Conservation (phyloP, 2,329 filamentous ascomycete genomes). For the Fusarium succisae region DNA sequence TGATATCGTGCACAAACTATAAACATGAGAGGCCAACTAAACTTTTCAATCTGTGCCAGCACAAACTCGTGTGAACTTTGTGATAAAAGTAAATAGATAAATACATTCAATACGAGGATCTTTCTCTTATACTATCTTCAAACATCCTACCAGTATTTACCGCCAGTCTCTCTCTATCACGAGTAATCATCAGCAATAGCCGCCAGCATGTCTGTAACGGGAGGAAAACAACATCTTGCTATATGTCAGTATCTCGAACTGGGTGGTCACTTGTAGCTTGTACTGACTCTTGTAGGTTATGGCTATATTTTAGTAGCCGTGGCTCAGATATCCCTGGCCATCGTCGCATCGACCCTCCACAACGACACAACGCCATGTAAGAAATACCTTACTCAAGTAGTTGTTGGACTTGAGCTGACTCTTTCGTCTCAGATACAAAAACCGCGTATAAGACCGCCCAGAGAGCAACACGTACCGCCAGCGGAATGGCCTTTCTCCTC, state of each 20-base stretch:
- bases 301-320: not conserved
- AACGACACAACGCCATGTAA: not conserved
- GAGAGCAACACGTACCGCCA: not conserved
- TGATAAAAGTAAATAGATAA: not conserved
- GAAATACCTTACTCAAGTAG: not conserved
- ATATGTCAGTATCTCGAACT: not conserved
- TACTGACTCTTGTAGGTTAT: not conserved
- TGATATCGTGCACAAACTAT: not conserved
- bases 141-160: not conserved
- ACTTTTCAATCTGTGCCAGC: not conserved
- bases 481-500: not conserved
- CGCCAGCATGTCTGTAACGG: not conserved
- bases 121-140: not conserved
- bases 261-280: not conserved
- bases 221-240: not conserved
- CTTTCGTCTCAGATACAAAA: too few species aligned
- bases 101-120: accelerated
- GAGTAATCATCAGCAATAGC: not conserved
- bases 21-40: not conserved
- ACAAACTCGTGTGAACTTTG: not conserved
- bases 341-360: not conserved
- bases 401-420: not conserved
- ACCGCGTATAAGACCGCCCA: not conserved
- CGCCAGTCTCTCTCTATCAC: not conserved
- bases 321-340: not conserved